A percentile compares a stretch with the other conserved stretches of the same genome.
Evolutionary conservation across 345 rosid species (phyloP).

Genomic region (Geranium rotundifolium): DNA sequence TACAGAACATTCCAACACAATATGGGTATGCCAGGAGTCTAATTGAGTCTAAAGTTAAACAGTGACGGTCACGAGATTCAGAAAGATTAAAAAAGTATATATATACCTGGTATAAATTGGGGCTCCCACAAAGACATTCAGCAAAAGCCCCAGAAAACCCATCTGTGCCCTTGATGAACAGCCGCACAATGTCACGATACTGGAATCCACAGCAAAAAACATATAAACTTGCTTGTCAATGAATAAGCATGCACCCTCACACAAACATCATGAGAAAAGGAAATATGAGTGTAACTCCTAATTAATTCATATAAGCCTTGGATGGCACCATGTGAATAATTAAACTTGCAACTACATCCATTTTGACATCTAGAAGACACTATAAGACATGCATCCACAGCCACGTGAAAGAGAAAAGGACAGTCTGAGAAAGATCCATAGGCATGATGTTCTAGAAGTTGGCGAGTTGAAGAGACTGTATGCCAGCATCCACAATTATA

Average conservation of each 20-base stretch:
- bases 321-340: too few species aligned
- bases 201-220: conserved; percentile 23
- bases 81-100: conserved; percentile 1
- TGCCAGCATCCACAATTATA: too few species aligned
- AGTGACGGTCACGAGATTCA: background rate
- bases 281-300: background rate
- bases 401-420: too few species aligned
- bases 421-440: too few species aligned
- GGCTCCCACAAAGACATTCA: conserved; percentile 94
- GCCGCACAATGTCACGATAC: conserved; percentile 91
- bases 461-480: too few species aligned
- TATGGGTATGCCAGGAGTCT: background rate
- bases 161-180: conserved; percentile 91
- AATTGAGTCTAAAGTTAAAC: background rate
- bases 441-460: too few species aligned
- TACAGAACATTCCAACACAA: background rate
- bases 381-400: background rate
- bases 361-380: background rate
- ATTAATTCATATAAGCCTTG: background rate
- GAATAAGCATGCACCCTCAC: background rate
- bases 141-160: conserved; percentile 97
- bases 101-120: conserved; percentile 78
- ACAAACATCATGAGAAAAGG: background rate
- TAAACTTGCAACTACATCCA: too few species aligned
- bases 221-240: conserved; percentile 7